Percentiles rank a stretch among this genome's conserved stretches.
Evolutionary conservation across 352 stramenopile species (phyloP).

Genomic region (Globisporangium middletonii): DNA sequence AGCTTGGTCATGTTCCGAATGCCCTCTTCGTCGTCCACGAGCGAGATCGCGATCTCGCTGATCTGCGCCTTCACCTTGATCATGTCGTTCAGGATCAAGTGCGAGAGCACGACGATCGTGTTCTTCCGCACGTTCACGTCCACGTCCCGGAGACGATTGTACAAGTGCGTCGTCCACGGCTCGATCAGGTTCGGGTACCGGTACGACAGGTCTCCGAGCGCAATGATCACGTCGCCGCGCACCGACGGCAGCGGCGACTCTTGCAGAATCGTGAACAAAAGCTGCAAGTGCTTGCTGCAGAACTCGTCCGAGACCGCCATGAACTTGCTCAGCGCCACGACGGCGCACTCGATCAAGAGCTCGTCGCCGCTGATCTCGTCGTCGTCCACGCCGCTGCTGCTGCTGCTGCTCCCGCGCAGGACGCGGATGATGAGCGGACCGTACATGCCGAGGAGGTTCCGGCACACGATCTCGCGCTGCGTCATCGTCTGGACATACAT

Average conservation of each 20-base stretch:
- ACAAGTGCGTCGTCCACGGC: conserved; percentile 96
- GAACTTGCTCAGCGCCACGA: conserved; percentile 97
- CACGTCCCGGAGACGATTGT: conserved; percentile 91
- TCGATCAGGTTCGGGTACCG: conserved; percentile 98
- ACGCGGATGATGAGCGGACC: conserved; percentile 88
- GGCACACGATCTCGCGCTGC: conserved; percentile 88
- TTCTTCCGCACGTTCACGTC: conserved; percentile 92
- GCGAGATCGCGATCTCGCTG: conserved; percentile 92
- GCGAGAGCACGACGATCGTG: conserved; percentile 96
- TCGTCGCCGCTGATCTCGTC: conserved; percentile 60
- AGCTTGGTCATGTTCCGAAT: conserved; percentile 93
- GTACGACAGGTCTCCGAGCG: conserved; percentile 95
- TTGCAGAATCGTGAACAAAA: conserved; percentile 93
- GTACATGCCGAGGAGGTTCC: conserved; percentile 91
- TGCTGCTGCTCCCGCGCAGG: conserved; percentile 33
- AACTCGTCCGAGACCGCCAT: conserved; percentile 96
- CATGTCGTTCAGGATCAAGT: conserved; percentile 99
- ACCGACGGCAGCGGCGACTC: conserved; percentile 65
- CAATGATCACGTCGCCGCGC: conserved; percentile 95
- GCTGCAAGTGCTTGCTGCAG: conserved; percentile 93
- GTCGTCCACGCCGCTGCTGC: neutral
- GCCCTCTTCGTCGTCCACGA: conserved; percentile 90
- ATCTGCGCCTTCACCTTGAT: conserved; percentile 98
- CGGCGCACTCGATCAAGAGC: conserved; percentile 88
- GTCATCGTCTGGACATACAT: conserved; percentile 90